Conservation (phyloP, 805 yeast species). For the Ogataea saltuana region DNA sequence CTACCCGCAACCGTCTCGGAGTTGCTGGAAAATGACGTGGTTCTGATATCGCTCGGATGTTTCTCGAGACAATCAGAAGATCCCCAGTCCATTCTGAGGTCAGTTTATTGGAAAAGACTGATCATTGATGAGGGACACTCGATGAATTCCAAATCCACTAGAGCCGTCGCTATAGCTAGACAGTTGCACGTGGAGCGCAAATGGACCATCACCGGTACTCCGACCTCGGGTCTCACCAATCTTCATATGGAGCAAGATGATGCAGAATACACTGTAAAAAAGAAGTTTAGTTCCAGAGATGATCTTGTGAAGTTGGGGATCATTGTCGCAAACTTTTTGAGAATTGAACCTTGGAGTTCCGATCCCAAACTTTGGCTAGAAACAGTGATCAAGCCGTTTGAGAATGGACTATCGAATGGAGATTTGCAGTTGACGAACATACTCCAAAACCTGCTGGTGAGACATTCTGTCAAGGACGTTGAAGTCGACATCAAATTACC, state of each 20-base stretch:
- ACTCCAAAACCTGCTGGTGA: conserved; percentile 49
- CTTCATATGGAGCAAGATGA: conserved; percentile 45
- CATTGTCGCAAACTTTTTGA: conserved; percentile 52
- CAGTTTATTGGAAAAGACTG: conserved; percentile 64
- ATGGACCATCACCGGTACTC: conserved; percentile 79
- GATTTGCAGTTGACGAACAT: conserved; percentile 42
- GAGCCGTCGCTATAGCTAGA: conserved; percentile 50
- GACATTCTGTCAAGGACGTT: conserved; percentile 57
- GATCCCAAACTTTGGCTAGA: conserved; percentile 49
- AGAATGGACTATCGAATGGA: conserved; percentile 42
- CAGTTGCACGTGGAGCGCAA: conserved; percentile 56
- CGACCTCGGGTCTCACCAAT: conserved; percentile 67
- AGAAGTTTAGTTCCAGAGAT: conserved; percentile 49
- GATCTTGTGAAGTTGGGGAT: conserved; percentile 57
- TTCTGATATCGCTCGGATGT: conserved; percentile 49
- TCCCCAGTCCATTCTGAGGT: conserved; percentile 39
- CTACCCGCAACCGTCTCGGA: conserved; percentile 36
- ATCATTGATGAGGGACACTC: conserved; percentile 79
- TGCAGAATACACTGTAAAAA: conserved; percentile 46
- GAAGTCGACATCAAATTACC: conserved; percentile 59
- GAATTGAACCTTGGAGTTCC: conserved; percentile 57
- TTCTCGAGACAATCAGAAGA: conserved; percentile 44
- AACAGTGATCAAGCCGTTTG: conserved; percentile 49
- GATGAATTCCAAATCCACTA: conserved; percentile 52
- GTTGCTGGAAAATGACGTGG: conserved; percentile 50